Percentiles rank a stretch among this genome's conserved stretches.
Conservation (phyloP, 371 early-diverging fungal genomes). For the Zancudomyces culisetae region DNA sequence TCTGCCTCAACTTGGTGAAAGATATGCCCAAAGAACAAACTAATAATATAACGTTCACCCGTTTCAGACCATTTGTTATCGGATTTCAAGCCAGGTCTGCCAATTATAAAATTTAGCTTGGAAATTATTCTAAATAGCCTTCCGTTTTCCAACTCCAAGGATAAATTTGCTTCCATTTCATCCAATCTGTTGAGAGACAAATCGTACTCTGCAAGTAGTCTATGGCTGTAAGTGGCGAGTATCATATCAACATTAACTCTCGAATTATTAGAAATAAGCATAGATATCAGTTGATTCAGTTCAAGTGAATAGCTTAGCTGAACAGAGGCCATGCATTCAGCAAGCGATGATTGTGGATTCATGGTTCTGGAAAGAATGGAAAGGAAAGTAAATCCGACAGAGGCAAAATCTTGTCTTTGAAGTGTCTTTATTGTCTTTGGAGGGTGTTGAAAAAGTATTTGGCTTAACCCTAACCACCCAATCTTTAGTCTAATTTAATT, state of each 20-base stretch:
- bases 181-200: slow-evolving; percentile 23
- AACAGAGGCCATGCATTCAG: not conserved
- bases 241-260: not conserved
- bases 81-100: slow-evolving; percentile 54
- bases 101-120: slow-evolving; percentile 85
- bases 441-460: slow-evolving; percentile 1
- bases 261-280: not conserved
- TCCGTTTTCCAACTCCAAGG: slow-evolving; percentile 72
- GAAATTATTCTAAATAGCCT: slow-evolving; percentile 59
- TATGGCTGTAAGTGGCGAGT: not conserved
- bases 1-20: slow-evolving; percentile 88
- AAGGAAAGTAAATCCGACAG: not conserved
- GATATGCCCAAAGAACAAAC: slow-evolving; percentile 87
- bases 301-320: not conserved
- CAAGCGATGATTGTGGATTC: not conserved
- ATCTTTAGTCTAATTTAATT: not conserved
- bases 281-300: not conserved
- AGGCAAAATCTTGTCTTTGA: not conserved
- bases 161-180: slow-evolving; percentile 50
- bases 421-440: not conserved
- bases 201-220: not conserved
- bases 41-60: slow-evolving; percentile 85
- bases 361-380: slow-evolving; percentile 7
- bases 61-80: slow-evolving; percentile 92
- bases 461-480: not conserved